These are phyloP conservation scores for Clarireedia homoeocarpa DNA, from an alignment of 2,329 filamentous ascomycete species.

Conservation along the genomic window DNA sequence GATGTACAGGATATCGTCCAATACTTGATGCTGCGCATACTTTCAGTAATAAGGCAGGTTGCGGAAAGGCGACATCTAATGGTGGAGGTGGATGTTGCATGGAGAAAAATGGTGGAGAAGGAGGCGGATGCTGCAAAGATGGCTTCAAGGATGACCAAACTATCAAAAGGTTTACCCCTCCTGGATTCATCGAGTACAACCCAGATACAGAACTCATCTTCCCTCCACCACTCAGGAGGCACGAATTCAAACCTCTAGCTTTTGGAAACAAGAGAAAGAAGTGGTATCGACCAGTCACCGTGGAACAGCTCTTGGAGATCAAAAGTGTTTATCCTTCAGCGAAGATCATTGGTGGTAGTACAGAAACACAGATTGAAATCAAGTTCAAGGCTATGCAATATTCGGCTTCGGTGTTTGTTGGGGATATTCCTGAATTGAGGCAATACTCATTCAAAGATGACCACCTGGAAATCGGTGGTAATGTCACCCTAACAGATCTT, in stretches of 20 bases:
- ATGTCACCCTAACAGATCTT: slow-evolving; percentile 85
- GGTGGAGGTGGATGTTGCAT: slow-evolving; percentile 61
- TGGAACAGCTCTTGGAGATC: slow-evolving; percentile 85
- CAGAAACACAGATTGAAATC: slow-evolving; percentile 95
- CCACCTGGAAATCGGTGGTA: slow-evolving; percentile 85
- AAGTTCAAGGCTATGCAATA: slow-evolving; percentile 97
- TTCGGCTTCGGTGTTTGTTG: slow-evolving; percentile 81
- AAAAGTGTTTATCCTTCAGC: slow-evolving; percentile 77
- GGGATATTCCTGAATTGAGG: slow-evolving; percentile 83
- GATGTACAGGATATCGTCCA: slow-evolving; percentile 90
- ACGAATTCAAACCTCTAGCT: slow-evolving; percentile 71
- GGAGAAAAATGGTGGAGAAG: slow-evolving; percentile 46
- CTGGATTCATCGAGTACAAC: slow-evolving; percentile 89
- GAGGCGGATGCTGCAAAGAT: slow-evolving; percentile 62
- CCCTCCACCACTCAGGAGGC: slow-evolving; percentile 74
- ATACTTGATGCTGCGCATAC: slow-evolving; percentile 92
- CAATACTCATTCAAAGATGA: slow-evolving; percentile 75
- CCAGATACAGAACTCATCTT: slow-evolving; percentile 94
- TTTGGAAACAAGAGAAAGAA: slow-evolving; percentile 93
- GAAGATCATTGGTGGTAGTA: slow-evolving; percentile 93
- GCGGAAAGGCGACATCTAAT: slow-evolving; percentile 42
- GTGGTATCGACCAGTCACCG: slow-evolving; percentile 84
- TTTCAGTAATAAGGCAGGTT: slow-evolving; percentile 51
- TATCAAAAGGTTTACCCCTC: slow-evolving; percentile 68
- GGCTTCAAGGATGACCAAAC: slow-evolving; percentile 41